A percentile compares a stretch with the other conserved stretches of the same genome.
Conservation (phyloP, 163 green algal species). For the Chlamydomonas reinhardtii region DNA sequence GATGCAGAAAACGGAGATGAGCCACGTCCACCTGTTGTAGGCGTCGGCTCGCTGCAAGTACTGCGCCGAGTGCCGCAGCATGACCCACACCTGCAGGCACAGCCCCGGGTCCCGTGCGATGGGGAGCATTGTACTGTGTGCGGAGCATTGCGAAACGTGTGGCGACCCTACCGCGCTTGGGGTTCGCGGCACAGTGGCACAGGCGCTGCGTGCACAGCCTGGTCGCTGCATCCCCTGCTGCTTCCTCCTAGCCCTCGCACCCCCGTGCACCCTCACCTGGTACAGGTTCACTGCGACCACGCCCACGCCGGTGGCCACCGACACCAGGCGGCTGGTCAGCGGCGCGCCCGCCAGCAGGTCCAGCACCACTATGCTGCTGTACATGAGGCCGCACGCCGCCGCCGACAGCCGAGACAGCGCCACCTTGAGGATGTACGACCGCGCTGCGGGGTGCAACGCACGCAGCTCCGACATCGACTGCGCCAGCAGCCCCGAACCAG, state of each 20-base stretch:
- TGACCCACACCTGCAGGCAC: neutral
- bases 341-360: conserved; percentile 32
- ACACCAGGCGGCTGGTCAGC: neutral
- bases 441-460: neutral
- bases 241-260: too few species aligned
- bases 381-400: neutral
- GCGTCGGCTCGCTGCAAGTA: neutral
- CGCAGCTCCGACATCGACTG: neutral
- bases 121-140: too few species aligned
- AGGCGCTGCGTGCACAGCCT: too few species aligned
- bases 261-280: neutral
- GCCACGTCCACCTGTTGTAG: conserved; percentile 20
- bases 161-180: too few species aligned
- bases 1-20: neutral
- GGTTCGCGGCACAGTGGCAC: too few species aligned
- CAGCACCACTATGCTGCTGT: neutral
- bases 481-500: too few species aligned
- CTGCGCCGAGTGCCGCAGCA: neutral
- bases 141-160: too few species aligned
- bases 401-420: neutral
- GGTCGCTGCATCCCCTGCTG: too few species aligned
- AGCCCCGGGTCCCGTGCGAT: too few species aligned
- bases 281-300: neutral
- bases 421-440: conserved; percentile 31
- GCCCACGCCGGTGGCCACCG: neutral